phyloP scores from a whole-genome alignment of 352 stramenopile species.

The Albugo laibachii region DNA sequence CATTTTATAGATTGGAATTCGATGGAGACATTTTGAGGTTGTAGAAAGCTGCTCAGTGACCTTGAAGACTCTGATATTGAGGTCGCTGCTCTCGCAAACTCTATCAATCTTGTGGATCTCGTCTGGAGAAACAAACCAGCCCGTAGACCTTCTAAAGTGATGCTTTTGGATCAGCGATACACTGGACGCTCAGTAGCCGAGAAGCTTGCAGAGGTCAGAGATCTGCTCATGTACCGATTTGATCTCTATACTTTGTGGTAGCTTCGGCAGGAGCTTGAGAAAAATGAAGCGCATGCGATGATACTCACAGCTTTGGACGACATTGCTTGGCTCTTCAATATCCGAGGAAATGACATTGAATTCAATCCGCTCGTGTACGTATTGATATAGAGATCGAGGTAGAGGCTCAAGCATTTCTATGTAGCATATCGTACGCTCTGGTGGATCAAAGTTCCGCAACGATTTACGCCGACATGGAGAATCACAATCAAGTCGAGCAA shows the following conservation, averaged over 20 bases:
- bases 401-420: background rate
- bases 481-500: slow-evolving; percentile 38
- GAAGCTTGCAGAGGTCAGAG: slow-evolving; percentile 69
- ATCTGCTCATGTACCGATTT: background rate
- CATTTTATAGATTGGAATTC: slow-evolving; percentile 12
- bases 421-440: slow-evolving; percentile 83
- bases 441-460: slow-evolving; percentile 77
- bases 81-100: slow-evolving; percentile 48
- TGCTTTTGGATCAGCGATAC: slow-evolving; percentile 85
- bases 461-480: slow-evolving; percentile 83
- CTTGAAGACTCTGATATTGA: slow-evolving; percentile 50
- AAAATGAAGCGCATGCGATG: slow-evolving; percentile 82
- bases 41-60: slow-evolving; percentile 37
- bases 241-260: slow-evolving; percentile 1
- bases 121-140: slow-evolving; percentile 80
- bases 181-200: slow-evolving; percentile 78
- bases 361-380: slow-evolving; percentile 95
- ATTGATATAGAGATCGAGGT: background rate
- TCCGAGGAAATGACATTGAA: slow-evolving; percentile 91
- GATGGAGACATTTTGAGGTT: slow-evolving; percentile 4
- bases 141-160: slow-evolving; percentile 58
- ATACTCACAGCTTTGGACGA: slow-evolving; percentile 94
- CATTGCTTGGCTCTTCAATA: slow-evolving; percentile 95
- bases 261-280: slow-evolving; percentile 65
- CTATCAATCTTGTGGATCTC: slow-evolving; percentile 89